These are phyloP conservation scores for Vanilla planifolia DNA, from an alignment of 106 monocot genomes.

Conservation along the genomic window DNA sequence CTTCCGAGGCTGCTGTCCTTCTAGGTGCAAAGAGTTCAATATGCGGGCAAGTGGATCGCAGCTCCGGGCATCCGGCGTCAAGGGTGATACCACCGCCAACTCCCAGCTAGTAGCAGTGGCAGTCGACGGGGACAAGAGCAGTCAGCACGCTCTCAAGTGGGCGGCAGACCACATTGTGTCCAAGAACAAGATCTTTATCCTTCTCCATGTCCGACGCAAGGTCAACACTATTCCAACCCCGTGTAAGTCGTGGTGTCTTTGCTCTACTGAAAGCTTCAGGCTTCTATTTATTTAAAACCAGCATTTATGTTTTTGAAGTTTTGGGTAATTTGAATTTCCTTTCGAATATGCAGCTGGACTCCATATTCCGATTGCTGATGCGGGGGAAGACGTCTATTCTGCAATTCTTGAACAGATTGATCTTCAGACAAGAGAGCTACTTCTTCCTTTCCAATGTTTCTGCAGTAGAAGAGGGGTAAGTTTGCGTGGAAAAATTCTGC, in stretches of 20 bases:
- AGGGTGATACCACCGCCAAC: neutral
- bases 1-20: neutral
- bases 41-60: constrained; percentile 1
- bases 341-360: constrained; percentile 25
- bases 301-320: neutral
- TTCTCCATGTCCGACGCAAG: constrained; percentile 53
- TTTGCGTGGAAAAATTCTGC: neutral
- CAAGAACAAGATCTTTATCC: constrained; percentile 31
- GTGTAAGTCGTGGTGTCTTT: neutral
- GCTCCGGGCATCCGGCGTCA: neutral
- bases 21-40: no score
- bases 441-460: constrained; percentile 71
- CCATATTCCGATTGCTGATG: constrained; percentile 32
- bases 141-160: constrained; percentile 76
- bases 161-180: constrained; percentile 49
- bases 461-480: constrained; percentile 69
- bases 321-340: neutral
- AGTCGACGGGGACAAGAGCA: constrained; percentile 40
- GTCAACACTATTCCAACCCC: constrained; percentile 25
- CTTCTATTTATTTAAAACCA: neutral
- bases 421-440: constrained; percentile 46
- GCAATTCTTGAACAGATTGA: constrained; percentile 35
- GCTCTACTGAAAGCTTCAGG: neutral
- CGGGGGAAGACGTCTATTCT: constrained; percentile 35
- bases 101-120: constrained; percentile 46